Base-by-base conservation (phyloP, 2,329 filamentous ascomycete genomes). In the Xylariaceae sp. region DNA sequence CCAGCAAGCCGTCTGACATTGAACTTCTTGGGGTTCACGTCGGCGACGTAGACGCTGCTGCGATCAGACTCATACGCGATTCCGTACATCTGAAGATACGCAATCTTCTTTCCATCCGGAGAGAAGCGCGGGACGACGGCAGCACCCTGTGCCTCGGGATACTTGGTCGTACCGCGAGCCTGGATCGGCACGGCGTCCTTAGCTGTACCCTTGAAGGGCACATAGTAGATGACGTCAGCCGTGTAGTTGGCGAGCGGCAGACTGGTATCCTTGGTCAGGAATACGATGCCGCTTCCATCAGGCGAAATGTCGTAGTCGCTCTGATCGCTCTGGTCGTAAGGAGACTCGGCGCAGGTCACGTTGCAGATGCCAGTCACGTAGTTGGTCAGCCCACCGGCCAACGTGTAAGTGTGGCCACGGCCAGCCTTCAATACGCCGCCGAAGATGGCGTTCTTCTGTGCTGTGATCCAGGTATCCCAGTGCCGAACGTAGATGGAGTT, bases 11-110 rank as follows among this genome's bases (percentile, higher is more conserved):
- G 51, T 11, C 48, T 57, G 24, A 61, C 55, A 21, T 60, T 54
- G 43, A 70, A 72, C 31, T 70, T 54, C 3, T 63, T 61, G 49
- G 72, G 69, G 53, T 82, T 73, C 2, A 73, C 65, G 21, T 53
- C 45, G 27, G 59, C 59, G 14, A 61, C 48, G 37, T 62, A 62
- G 9, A 62, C 33, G 16, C 59, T 61, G 35, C 50, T 54, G n/a
- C 59, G 59, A 36, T 61, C 59, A 13, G 59, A 59, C 55, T 84
- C 78, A 51, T 83, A 83, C 7, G 69, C 65, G 41, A 75, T 70
- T 2, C 69, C 69, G 42, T 70, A 67, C 76, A 79, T 81, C 48
- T 76, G 74, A 36, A 82, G 56, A 50, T 82, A 83, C 3, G 75
- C 78, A 29, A 78, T 61, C 35, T 69, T 65, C 32, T 66, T 69